These are phyloP conservation scores for Geosmithia flava DNA, from an alignment of 2,329 filamentous ascomycete genomes.

Conservation along the genomic window DNA sequence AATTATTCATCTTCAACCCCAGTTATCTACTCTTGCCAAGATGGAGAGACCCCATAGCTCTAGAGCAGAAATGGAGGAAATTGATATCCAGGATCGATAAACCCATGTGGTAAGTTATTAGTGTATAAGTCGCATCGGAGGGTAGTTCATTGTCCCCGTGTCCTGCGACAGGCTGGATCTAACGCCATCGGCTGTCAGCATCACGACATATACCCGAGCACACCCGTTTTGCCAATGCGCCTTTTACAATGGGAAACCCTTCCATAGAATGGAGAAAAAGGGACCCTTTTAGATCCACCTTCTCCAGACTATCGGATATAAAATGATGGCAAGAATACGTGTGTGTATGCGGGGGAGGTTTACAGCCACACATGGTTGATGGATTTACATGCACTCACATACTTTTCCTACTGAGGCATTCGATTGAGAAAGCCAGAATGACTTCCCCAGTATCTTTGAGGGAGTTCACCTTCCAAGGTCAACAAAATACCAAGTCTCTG, in stretches of 20 bases:
- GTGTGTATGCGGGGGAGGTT: neutral
- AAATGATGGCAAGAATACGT: neutral
- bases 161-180: neutral
- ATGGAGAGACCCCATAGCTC: neutral
- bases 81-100: too few relatives aligned
- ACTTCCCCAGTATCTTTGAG: constrained; percentile 3
- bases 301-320: neutral
- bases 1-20: neutral
- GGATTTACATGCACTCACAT: neutral
- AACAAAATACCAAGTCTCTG: constrained; percentile 9
- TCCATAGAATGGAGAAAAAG: too few relatives aligned
- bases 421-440: neutral
- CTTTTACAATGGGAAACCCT: too few relatives aligned
- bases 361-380: neutral
- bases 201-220: neutral
- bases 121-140: too few relatives aligned
- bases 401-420: neutral
- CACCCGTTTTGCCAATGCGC: too few relatives aligned
- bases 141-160: too few relatives aligned
- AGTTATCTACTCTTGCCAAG: neutral
- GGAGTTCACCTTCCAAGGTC: constrained; percentile 9
- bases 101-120: too few relatives aligned
- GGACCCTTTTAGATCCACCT: neutral
- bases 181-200: neutral
- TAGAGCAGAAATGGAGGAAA: neutral